Conservation (phyloP, 129 eudicot genomes). For the Arctium minus region DNA sequence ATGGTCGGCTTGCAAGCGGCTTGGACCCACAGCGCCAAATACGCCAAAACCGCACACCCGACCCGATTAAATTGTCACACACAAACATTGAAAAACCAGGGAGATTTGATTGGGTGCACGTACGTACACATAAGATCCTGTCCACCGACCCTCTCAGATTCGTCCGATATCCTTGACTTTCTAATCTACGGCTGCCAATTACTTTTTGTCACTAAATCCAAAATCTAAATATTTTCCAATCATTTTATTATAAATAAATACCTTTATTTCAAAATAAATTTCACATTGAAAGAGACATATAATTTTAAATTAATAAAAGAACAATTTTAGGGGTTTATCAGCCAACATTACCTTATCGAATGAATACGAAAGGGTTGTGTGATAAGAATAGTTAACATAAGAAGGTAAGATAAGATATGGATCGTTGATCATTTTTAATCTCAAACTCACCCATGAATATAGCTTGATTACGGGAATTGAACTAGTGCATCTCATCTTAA, state of each 20-base stretch:
- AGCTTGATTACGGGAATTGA: too few species aligned
- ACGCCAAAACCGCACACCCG: slow-evolving; percentile 30
- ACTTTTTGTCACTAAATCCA: not conserved
- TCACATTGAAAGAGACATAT: too few species aligned
- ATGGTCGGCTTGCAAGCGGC: not conserved
- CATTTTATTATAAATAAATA: not conserved
- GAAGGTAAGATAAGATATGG: too few species aligned
- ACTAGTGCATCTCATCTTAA: too few species aligned
- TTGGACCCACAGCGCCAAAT: slow-evolving; percentile 30
- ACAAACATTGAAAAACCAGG: slow-evolving; percentile 31
- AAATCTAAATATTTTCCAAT: not conserved
- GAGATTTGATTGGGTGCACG: slow-evolving; percentile 26
- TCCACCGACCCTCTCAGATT: slow-evolving; percentile 27
- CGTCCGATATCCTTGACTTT: slow-evolving; percentile 25
- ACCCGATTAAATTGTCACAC: slow-evolving; percentile 21
- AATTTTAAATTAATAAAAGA: too few species aligned
- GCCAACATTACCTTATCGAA: too few species aligned
- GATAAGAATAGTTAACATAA: too few species aligned
- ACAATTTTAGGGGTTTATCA: too few species aligned
- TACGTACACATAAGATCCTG: slow-evolving; percentile 20
- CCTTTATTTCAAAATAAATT: too few species aligned
- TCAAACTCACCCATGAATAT: too few species aligned
- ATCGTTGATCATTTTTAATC: too few species aligned
- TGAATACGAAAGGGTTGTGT: too few species aligned
- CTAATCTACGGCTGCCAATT: not conserved